Conservation (phyloP, 495 filamentous ascomycete species). For the Penicillium desertorum region DNA sequence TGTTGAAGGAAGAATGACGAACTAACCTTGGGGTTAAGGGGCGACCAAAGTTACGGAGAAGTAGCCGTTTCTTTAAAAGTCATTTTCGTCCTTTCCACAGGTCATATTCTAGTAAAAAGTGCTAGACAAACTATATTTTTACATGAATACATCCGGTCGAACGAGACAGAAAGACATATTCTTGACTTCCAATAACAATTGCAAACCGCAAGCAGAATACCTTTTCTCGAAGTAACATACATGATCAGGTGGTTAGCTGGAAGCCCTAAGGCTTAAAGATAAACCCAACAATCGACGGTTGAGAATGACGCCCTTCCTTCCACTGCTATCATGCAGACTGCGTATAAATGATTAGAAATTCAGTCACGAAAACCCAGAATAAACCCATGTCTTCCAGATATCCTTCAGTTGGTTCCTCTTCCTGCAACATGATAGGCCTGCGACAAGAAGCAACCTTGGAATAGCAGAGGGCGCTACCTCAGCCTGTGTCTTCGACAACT, state of each 20-base stretch:
- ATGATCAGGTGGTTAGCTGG: not conserved
- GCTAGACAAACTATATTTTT: too few species aligned
- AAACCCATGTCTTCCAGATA: not conserved
- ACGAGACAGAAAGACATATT: not conserved
- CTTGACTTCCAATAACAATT: not conserved
- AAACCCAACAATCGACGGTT: not conserved
- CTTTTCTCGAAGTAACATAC: not conserved
- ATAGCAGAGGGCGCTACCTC: conserved; percentile 3
- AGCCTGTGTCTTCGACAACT: conserved; percentile 17
- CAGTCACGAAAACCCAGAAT: not conserved
- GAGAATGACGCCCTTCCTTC: not conserved
- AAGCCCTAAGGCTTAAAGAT: not conserved
- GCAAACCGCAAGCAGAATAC: not conserved
- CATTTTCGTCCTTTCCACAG: too few species aligned
- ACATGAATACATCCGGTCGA: too few species aligned
- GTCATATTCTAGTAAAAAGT: too few species aligned
- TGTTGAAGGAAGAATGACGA: too few species aligned
- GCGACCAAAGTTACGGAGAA: too few species aligned
- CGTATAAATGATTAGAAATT: not conserved
- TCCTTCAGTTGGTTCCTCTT: not conserved
- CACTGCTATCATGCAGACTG: not conserved
- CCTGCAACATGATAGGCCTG: not conserved
- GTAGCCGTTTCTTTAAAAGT: too few species aligned
- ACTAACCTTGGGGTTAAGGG: too few species aligned
- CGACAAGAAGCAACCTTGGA: not conserved